These are phyloP conservation scores for Spathaspora sp. DNA, from an alignment of 1,139 yeast species.

Conservation along the genomic window DNA sequence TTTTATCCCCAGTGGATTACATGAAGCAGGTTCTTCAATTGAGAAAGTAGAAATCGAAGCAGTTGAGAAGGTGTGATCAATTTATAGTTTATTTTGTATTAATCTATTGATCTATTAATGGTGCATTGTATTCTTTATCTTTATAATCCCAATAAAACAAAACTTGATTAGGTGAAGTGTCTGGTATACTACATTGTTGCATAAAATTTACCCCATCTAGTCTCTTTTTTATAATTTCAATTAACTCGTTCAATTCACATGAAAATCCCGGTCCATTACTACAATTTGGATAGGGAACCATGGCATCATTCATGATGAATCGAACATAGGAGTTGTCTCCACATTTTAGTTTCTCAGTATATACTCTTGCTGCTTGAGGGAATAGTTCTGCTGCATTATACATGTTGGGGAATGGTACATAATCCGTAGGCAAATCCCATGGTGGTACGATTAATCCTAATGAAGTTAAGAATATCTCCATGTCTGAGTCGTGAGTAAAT, in stretches of 20 bases:
- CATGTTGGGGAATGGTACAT: slow-evolving; percentile 34
- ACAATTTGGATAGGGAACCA: slow-evolving; percentile 52
- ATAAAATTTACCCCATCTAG: slow-evolving; percentile 28
- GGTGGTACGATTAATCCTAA: slow-evolving; percentile 45
- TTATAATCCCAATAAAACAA: slow-evolving; percentile 39
- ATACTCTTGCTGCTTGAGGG: slow-evolving; percentile 54
- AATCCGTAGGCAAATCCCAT: slow-evolving; percentile 17
- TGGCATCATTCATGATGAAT: slow-evolving; percentile 55
- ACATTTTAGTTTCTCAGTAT: slow-evolving; percentile 45
- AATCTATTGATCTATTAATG: slow-evolving; percentile 13
- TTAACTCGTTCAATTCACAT: slow-evolving; percentile 46
- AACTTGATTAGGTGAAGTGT: slow-evolving; percentile 19
- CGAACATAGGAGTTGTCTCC: slow-evolving; percentile 42
- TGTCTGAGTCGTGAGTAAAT: slow-evolving; percentile 59
- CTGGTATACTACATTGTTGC: slow-evolving; percentile 34
- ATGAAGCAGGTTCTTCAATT: not conserved
- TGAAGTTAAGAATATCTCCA: slow-evolving; percentile 47
- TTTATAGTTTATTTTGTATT: not conserved
- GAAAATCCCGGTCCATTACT: slow-evolving; percentile 58
- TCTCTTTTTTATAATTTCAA: slow-evolving; percentile 30
- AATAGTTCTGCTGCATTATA: slow-evolving; percentile 46
- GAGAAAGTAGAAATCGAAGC: not conserved
- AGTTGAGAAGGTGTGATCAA: not conserved
- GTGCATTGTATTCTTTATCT: slow-evolving; percentile 26
- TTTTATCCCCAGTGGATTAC: slow-evolving; percentile 26